Evolutionary conservation across 352 stramenopile genomes (phyloP), one percentile per base, ranked within the genome.

Genomic region (Phytophthora fragariae): DNA sequence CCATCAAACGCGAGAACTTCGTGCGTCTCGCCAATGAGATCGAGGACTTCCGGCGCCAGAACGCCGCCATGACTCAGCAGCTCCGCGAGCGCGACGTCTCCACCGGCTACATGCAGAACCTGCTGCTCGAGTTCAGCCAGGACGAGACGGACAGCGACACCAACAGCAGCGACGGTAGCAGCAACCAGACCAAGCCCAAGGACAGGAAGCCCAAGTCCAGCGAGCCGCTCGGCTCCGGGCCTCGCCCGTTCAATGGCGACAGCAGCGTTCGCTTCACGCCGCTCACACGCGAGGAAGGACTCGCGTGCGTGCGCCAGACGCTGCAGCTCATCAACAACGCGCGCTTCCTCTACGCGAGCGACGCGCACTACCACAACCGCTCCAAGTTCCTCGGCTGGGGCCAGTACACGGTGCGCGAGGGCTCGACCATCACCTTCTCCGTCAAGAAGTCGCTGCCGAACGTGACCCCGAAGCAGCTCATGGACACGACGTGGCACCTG

Each of bases 331-430:
- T 84, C 62, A 67, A 57, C 17, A 80, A 69, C 44, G 76, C 82
- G 0, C 77, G 79, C 11, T 24, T 75, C 35, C 67, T 76, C 17
- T 77, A 85, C 62, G 77, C 65, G 3, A 70, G 50, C n/a, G 73
- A 82, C 44, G 50, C 70, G n/a, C 68, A 61, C 19, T 80, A 79
- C 62, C 55, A 39, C 12, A 71, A 67, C 47, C 68, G 72, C 12
- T 79, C 75, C 52, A 74, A 49, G 72, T 89, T 75, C 82, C 85
- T 81, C 55, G 84, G 75, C 29, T 92, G 82, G 81, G 84, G 58
- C 17, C 83, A 90, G 37, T 82, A 79, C 47, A 81, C 79, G 29
- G 62, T 70, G 33, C 81, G 72, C 0, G 62, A 77, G 24, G 79
- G 75, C 47, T 54, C 77, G 24, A 83, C 79, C 15, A 83, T 90